These are phyloP conservation scores for Cymbopogon flexuosus DNA, from an alignment of 202 grass and related monocot species.

Conservation along the genomic window DNA sequence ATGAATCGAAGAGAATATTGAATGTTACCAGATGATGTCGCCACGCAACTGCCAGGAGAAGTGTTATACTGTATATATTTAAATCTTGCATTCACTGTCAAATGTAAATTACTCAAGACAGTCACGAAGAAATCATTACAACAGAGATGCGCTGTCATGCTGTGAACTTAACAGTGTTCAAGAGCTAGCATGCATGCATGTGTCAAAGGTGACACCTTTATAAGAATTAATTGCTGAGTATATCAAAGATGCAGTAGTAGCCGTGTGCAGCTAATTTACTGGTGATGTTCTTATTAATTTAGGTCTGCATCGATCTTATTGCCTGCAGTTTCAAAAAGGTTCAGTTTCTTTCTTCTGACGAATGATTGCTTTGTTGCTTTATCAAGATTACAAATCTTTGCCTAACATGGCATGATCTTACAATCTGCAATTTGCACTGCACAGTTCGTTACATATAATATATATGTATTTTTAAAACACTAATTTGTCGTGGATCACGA, in stretches of 20 bases:
- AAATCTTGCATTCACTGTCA: background rate
- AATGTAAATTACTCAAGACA: background rate
- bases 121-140: background rate
- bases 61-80: background rate
- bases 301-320: background rate
- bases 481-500: background rate
- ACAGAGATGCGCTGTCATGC: background rate
- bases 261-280: slow-evolving; percentile 13
- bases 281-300: background rate
- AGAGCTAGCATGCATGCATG: background rate
- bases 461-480: background rate
- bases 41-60: background rate
- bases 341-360: background rate
- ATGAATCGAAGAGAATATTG: slow-evolving; percentile 16
- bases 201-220: background rate
- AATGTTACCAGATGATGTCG: background rate
- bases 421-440: background rate
- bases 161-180: background rate
- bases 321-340: slow-evolving; percentile 3
- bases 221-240: background rate
- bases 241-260: background rate
- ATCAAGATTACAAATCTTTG: background rate
- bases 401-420: background rate
- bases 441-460: background rate
- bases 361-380: slow-evolving; percentile 21